Evolutionary conservation across 495 filamentous ascomycete genomes (phyloP).

Genomic region (Barbatosphaeria neglecta): DNA sequence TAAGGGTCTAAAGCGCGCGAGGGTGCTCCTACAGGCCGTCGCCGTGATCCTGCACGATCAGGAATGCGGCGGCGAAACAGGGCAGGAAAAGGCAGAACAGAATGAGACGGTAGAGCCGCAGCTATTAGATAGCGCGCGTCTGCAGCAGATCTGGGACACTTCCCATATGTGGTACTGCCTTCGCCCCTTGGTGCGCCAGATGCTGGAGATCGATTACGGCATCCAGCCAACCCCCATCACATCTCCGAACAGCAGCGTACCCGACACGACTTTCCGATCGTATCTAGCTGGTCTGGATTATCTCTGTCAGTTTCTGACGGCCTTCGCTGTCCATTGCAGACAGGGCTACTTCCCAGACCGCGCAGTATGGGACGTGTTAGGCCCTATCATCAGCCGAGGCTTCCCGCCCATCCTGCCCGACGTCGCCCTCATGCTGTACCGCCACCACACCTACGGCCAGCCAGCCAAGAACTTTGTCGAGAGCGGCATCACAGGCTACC

Average conservation of each 20-base stretch:
- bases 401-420: not conserved
- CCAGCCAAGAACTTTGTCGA: not conserved
- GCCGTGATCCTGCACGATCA: conserved; percentile 3
- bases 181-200: not conserved
- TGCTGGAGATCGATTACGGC: conserved; percentile 4
- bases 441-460: not conserved
- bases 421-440: conserved; percentile 1
- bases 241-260: not conserved
- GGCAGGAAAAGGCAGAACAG: not conserved
- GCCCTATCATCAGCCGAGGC: not conserved
- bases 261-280: not conserved
- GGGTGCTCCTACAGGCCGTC: conserved; percentile 2
- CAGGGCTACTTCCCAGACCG: not conserved
- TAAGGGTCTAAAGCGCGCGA: no score
- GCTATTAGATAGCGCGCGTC: not conserved
- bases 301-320: not conserved
- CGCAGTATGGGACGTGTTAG: not conserved
- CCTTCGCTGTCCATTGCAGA: conserved; percentile 1
- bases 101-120: not conserved
- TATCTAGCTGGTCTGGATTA: not conserved
- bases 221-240: not conserved
- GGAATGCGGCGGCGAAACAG: not conserved
- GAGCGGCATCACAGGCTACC: conserved; percentile 1
- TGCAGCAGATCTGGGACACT: not conserved
- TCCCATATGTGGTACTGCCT: not conserved